Evolutionary conservation across 2,329 filamentous ascomycete genomes (phyloP), one percentile per base, ranked within the genome.

Genomic region (Botrytis cinerea): DNA sequence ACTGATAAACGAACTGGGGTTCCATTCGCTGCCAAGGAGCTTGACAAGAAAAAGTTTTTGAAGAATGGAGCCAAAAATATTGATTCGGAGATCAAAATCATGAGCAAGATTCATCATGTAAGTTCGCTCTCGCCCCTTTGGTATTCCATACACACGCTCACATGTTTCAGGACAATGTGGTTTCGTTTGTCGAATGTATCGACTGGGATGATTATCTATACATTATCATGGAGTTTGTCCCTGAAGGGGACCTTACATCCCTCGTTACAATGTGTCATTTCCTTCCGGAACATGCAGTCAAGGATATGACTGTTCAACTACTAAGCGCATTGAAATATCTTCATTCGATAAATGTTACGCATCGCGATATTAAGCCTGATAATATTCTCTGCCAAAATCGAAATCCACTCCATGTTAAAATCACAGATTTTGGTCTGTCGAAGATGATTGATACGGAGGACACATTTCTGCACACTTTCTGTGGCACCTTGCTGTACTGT

Each of bases 361-460:
- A 99, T 83, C 92, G 96, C n/a, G 96, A 99, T 82, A 94, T 99
- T 80, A 99, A 99, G 81, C 96, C 96, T 0, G 96, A 99, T 85
- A 99, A 99, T 80, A 98, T 99, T 75, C 86, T 99, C 59, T 93
- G 98, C 77, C 86, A 90, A 18, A 91, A 90, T 0, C 81, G 89
- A 16, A 85, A 91, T 9, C 94, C 95, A 0, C 88, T 97, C 67
- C 86, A 89, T 22, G 92, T 98, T 78, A 98, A 99, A 82, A 86
- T 99, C 22, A 97, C 96, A 0, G 96, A 99, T 81, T 99, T 99
- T 84, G 96, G 96, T 4, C 84, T 99, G 7, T 98, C 96, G 3
- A 99, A 99, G 81, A 95, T 97, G 82, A 91, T 97, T 63, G 92
- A 94, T 75, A 93, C 93, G 75, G 61, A 57, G 22, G 92, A 97